Base-by-base conservation (phyloP, 2,329 filamentous ascomycete species). In the Cercospora nicotianae region DNA sequence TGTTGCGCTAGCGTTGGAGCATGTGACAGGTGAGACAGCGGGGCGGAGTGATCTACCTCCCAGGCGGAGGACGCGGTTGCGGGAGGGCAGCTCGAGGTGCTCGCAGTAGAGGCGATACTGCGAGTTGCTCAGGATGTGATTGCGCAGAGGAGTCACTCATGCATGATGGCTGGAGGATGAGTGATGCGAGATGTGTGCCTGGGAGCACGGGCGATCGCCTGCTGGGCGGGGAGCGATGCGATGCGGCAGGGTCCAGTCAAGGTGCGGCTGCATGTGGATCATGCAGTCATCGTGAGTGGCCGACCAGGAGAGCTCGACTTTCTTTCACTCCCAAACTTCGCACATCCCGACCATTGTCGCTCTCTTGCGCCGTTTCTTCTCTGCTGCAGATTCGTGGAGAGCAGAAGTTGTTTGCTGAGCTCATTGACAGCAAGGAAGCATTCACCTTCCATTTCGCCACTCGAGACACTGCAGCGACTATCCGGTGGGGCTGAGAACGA, bases 21-120 rank as follows among this genome's bases (percentile, higher is more conserved):
- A 70, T 70, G 68, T 70, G 68, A 70, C 63, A 61, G 64, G 60
- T 36, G 23, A 63, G 42, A 53, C 55, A 57, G 62, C 62, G 39
- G 64, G 59, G 59, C 53, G 51, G 62, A 36, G 23, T 39, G 48
- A 55, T 55, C 48, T 28, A n/a, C 6, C 48, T 28, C 20, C 23
- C 23, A 53, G 48, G 23, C 23, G 48, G 48, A 53, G 20, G 48
- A 8, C 3, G 48, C 10, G 23, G 23, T 55, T 30, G 48, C 6
- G 23, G 12, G 13, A 58, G 31, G 3, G 48, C 36, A 31, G 51
- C 45, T 42, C 30, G 18, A 20, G 30, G 20, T n/a, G 26, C 31
- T n/a, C n/a, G 12, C 28, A 33, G 61, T 26, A 18, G 12, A 3
- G 18, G 18, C 53, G 60, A 51, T 53, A 55, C 9, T 55, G 48